Conservation (phyloP, 176 grass and related monocot genomes). For the Eleusine indica region DNA sequence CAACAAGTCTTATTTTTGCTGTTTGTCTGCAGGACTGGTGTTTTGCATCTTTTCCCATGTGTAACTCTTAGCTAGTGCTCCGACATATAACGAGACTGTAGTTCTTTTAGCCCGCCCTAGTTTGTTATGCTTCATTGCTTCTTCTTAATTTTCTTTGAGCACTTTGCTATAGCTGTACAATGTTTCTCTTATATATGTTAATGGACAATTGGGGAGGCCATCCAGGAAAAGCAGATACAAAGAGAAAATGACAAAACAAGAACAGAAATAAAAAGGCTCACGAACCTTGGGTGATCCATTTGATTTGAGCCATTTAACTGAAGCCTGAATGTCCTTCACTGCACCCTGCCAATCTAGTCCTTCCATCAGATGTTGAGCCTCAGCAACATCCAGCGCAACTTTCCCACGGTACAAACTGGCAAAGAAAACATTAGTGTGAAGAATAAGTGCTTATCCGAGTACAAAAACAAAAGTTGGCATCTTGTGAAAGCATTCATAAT, state of each 20-base stretch:
- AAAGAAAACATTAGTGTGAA: not conserved
- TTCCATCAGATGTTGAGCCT: constrained; percentile 87
- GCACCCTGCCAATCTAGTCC: constrained; percentile 86
- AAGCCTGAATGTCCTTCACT: constrained; percentile 87
- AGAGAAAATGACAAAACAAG: not conserved
- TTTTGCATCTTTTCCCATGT: not conserved
- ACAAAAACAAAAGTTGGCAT: not conserved
- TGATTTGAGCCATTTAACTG: constrained; percentile 94
- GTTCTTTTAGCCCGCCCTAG: not conserved
- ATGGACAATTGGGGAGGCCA: not conserved
- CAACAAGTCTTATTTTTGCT: not conserved
- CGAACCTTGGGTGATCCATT: constrained; percentile 85
- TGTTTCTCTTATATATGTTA: not conserved
- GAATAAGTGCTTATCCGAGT: not conserved
- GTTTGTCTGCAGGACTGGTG: not conserved
- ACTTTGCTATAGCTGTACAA: not conserved
- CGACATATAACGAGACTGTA: not conserved
- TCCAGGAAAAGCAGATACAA: not conserved
- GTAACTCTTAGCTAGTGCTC: not conserved
- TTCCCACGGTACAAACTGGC: constrained; percentile 93
- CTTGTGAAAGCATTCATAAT: not conserved
- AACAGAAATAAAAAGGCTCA: not conserved
- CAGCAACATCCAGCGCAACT: constrained; percentile 81
- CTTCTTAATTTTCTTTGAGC: not conserved
- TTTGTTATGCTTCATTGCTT: not conserved